Evolutionary conservation across 352 stramenopile species (phyloP).

Genomic region (Phytophthora sp.): DNA sequence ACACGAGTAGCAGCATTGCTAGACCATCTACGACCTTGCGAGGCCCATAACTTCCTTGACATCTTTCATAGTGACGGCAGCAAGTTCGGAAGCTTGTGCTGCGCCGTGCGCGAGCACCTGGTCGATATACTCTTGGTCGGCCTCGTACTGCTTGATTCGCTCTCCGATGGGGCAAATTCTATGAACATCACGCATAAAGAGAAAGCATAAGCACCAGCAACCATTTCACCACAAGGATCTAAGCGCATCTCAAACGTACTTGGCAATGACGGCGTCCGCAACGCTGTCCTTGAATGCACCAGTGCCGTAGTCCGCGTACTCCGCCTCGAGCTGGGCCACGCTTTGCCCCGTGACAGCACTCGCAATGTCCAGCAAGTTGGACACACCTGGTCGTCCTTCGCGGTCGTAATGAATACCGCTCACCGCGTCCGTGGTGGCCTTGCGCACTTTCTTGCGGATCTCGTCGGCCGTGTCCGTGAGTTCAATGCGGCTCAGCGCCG

Average conservation of each 20-base stretch:
- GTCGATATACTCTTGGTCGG: conserved; percentile 92
- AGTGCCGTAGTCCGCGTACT: conserved; percentile 71
- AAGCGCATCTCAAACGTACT: conserved; percentile 69
- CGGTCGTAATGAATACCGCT: conserved; percentile 91
- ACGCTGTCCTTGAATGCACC: conserved; percentile 96
- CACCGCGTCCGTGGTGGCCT: conserved; percentile 90
- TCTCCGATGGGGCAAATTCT: conserved; percentile 95
- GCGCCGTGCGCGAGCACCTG: conserved; percentile 89
- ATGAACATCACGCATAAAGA: conserved; percentile 9
- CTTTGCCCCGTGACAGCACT: conserved; percentile 75
- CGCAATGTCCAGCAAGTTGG: conserved; percentile 96
- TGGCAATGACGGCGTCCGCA: conserved; percentile 94
- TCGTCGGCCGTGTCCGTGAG: conserved; percentile 79
- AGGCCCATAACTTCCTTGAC: conserved; percentile 82
- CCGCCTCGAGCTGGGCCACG: conserved; percentile 72
- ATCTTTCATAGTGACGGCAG: conserved; percentile 73
- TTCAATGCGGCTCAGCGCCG: conserved; percentile 94
- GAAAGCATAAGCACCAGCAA: conserved; percentile 12
- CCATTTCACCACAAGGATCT: not conserved
- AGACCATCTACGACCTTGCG: conserved; percentile 15
- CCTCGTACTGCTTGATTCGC: conserved; percentile 92
- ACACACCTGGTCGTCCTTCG: conserved; percentile 91
- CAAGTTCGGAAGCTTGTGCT: conserved; percentile 63
- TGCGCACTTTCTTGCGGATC: conserved; percentile 88
- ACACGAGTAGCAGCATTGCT: not conserved